Conservation (phyloP, 352 stramenopile genomes). For the Phytophthora hibernalis region DNA sequence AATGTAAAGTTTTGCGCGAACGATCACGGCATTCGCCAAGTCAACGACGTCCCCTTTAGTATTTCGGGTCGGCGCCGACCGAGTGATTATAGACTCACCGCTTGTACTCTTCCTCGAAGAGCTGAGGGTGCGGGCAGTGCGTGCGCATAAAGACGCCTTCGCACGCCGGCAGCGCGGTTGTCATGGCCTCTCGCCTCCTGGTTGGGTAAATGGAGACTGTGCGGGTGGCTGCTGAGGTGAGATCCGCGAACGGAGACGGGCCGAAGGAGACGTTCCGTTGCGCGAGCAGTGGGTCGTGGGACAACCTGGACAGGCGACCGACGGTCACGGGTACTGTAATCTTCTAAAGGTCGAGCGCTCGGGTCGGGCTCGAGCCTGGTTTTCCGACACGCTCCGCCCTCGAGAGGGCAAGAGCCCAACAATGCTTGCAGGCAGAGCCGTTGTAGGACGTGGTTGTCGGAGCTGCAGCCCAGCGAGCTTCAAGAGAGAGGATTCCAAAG, state of each 20-base stretch:
- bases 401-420: too few species aligned
- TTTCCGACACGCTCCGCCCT: too few species aligned
- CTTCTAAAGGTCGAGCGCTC: background rate
- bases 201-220: slow-evolving; percentile 20
- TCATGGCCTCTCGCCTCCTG: slow-evolving; percentile 16
- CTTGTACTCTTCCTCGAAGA: slow-evolving; percentile 74
- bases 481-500: too few species aligned
- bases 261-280: slow-evolving; percentile 26
- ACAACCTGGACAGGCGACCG: slow-evolving; percentile 19
- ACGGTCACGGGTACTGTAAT: slow-evolving; percentile 2
- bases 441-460: too few species aligned
- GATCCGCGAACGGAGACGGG: slow-evolving; percentile 21
- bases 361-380: background rate
- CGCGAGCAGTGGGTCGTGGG: slow-evolving; percentile 16
- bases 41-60: slow-evolving; percentile 18
- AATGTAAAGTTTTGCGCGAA: background rate
- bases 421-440: background rate
- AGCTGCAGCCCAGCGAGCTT: too few species aligned
- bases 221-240: slow-evolving; percentile 6
- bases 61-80: slow-evolving; percentile 17
- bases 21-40: background rate
- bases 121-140: slow-evolving; percentile 45
- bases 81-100: slow-evolving; percentile 37
- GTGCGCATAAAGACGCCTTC: slow-evolving; percentile 50
- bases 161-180: slow-evolving; percentile 28